Evolutionary conservation across 768 basidiomycete species (phyloP).

Genomic region (Suillus sp.): DNA sequence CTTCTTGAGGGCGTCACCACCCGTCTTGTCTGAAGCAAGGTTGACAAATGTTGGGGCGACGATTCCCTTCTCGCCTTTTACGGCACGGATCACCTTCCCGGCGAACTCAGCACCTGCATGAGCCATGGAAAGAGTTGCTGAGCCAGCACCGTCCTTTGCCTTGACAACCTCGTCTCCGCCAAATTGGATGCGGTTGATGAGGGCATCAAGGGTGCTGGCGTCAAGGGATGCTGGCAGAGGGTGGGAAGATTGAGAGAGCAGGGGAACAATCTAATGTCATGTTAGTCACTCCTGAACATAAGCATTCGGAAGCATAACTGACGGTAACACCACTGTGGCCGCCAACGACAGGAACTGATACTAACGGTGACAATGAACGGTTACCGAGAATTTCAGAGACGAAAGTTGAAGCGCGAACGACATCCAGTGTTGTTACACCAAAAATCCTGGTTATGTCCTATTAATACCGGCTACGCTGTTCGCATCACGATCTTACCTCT

Average conservation of each 20-base stretch:
- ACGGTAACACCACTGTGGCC: conserved; percentile 94
- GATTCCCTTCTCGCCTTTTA: conserved; percentile 88
- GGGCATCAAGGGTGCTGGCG: conserved; percentile 51
- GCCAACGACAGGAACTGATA: conserved; percentile 89
- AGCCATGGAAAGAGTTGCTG: conserved; percentile 97
- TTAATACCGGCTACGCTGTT: neutral
- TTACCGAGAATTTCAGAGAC: conserved; percentile 78
- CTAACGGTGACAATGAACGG: conserved; percentile 56
- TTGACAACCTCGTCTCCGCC: conserved; percentile 98
- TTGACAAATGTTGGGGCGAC: conserved; percentile 84
- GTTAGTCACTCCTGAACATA: conserved; percentile 15
- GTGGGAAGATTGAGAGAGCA: conserved; percentile 88
- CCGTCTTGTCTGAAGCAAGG: conserved; percentile 68
- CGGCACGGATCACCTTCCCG: conserved; percentile 75
- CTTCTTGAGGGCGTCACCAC: conserved; percentile 72
- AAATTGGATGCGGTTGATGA: conserved; percentile 88
- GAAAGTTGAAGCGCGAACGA: conserved; percentile 97
- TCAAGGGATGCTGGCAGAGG: conserved; percentile 63
- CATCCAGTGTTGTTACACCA: conserved; percentile 97
- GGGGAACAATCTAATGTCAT: conserved; percentile 74
- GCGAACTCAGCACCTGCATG: conserved; percentile 93
- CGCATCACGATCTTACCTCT: conserved; percentile 54
- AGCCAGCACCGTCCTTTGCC: conserved; percentile 90
- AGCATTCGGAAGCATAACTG: conserved; percentile 23
- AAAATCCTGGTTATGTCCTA: conserved; percentile 64